Base-by-base conservation (phyloP, 2,329 filamentous ascomycete genomes). In the Scytalidium lignicola region DNA sequence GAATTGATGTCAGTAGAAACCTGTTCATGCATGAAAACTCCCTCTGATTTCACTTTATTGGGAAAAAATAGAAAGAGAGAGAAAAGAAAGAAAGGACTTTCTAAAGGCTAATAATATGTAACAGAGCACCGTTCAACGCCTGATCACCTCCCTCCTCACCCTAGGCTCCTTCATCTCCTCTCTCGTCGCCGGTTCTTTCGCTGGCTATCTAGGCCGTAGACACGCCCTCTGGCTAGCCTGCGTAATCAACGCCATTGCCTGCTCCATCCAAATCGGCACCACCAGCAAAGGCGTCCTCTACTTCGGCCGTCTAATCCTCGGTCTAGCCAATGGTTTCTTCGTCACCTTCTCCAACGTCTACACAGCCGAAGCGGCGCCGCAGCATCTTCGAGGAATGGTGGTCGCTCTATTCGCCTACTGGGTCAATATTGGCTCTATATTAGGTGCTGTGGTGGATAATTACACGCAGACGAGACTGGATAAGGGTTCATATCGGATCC, bases 311-410 rank as follows among this genome's bases (percentile, higher is more conserved):
- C 58, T 77, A 21, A 52, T 74, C 1, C 62, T 74, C 1, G 67
- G 71, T 1, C 57, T 71, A 19, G 67, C 71, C 2, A 75, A 74
- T 51, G 72, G 66, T 13, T 73, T 74, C 43, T 59, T 74, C 12
- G 70, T 74, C 2, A 74, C 71, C 1, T 75, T 74, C 43, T 72
- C 70, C 2, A 74, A 73, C 50, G 70, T 74, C 19, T 75, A 74
- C 52, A 73, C 69, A 2, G 70, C 73, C 7, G 75, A 78, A 54
- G 69, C 65, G 1, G 63, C 72, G 2, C 72, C 72, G 0, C 67
- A 70, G 1, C 72, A 75, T 52, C 61, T 74, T 23, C 65, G 74
- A 9, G 72, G 72, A 23, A 66, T 77, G 3, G 71, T 72, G 58
- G 71, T 73, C 2, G 69, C 69, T 0, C 53, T 78, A 12, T 76